Evolutionary conservation across 176 grass and related monocot species (phyloP).

Genomic region (Otatea glauca): DNA sequence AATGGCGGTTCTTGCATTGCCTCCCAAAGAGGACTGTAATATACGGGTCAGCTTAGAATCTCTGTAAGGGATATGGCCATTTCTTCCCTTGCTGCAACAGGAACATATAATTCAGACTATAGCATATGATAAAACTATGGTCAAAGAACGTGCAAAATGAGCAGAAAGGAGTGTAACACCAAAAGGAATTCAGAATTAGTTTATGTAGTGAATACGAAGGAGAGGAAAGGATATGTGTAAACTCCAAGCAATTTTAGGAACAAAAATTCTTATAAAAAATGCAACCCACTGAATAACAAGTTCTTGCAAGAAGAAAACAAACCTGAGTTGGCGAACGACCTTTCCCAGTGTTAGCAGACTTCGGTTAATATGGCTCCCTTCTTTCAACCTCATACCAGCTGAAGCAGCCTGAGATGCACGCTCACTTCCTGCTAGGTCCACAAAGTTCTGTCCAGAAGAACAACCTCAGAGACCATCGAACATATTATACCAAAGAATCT

Average conservation of each 20-base stretch:
- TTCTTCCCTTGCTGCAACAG: slow-evolving; percentile 80
- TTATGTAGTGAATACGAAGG: neutral
- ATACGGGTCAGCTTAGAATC: slow-evolving; percentile 96
- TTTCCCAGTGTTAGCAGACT: slow-evolving; percentile 95
- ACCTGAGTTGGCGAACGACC: slow-evolving; percentile 93
- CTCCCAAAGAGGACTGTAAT: slow-evolving; percentile 81
- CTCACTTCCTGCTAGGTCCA: slow-evolving; percentile 96
- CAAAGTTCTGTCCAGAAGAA: slow-evolving; percentile 79
- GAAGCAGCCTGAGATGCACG: slow-evolving; percentile 92
- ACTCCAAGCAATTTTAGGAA: neutral
- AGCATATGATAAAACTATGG: slow-evolving; percentile 5
- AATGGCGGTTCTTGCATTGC: slow-evolving; percentile 88
- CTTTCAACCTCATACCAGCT: slow-evolving; percentile 80
- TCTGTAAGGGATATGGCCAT: slow-evolving; percentile 88
- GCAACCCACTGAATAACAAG: slow-evolving; percentile 15
- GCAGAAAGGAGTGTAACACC: neutral
- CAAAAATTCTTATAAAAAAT: neutral
- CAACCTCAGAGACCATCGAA: slow-evolving; percentile 39
- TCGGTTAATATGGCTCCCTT: slow-evolving; percentile 96
- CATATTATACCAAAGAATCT: neutral
- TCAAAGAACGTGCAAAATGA: slow-evolving; percentile 2
- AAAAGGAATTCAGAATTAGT: slow-evolving; percentile 28
- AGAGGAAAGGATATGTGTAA: slow-evolving; percentile 19
- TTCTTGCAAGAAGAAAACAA: slow-evolving; percentile 45
- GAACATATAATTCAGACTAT: slow-evolving; percentile 34